phyloP scores from a whole-genome alignment of 1,139 yeast genomes.

The Yamadazyma epiphylla region DNA sequence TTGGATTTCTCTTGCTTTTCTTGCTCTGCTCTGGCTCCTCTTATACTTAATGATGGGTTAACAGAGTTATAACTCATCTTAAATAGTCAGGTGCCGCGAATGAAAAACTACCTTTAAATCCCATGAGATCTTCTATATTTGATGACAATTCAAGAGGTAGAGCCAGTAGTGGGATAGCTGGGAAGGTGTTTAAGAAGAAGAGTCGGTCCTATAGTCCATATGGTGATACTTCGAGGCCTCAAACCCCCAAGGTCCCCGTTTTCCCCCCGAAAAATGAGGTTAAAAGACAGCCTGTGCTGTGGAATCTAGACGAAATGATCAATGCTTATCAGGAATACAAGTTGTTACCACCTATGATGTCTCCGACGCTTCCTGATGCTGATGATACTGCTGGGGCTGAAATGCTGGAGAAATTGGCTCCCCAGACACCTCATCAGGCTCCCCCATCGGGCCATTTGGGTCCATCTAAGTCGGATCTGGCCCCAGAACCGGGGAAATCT shows the following conservation, averaged over 20 bases:
- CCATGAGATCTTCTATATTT: slow-evolving; percentile 38
- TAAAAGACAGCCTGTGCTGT: too few species aligned
- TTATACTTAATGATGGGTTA: neutral
- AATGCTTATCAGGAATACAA: slow-evolving; percentile 33
- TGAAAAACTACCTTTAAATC: neutral
- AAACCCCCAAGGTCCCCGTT: too few species aligned
- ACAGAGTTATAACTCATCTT: neutral
- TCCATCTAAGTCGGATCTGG: neutral
- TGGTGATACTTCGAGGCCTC: too few species aligned
- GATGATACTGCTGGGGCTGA: too few species aligned
- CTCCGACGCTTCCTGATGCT: slow-evolving; percentile 38
- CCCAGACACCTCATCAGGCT: too few species aligned
- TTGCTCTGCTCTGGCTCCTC: slow-evolving; percentile 1
- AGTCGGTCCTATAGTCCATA: too few species aligned
- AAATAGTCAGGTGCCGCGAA: neutral
- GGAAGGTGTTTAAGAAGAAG: too few species aligned
- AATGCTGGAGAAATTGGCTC: slow-evolving; percentile 4
- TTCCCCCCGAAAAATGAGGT: too few species aligned
- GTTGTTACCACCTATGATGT: slow-evolving; percentile 34
- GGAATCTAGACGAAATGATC: slow-evolving; percentile 43
- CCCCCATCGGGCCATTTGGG: too few species aligned
- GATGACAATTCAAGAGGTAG: slow-evolving; percentile 19
- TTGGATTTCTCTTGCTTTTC: neutral
- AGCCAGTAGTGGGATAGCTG: too few species aligned
- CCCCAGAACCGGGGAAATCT: neutral